Conservation (phyloP, 2,329 filamentous ascomycete genomes). For the Chrysoporthe cubensis region DNA sequence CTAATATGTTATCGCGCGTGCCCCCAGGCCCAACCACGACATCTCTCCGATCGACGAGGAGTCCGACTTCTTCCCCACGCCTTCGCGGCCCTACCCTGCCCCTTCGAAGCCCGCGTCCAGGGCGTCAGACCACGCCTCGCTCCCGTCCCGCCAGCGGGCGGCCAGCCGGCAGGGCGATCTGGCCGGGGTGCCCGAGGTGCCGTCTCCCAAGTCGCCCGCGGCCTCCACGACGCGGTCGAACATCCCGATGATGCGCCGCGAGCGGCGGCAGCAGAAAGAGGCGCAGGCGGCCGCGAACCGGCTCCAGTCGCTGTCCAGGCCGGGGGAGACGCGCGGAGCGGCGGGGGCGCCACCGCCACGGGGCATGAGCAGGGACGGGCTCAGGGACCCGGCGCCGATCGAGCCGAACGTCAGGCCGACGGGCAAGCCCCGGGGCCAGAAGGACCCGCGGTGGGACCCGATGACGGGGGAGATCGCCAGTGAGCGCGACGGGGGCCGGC, state of each 20-base stretch:
- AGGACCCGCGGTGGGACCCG: conserved; percentile 63
- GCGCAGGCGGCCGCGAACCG: conserved; percentile 17
- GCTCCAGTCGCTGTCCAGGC: not conserved
- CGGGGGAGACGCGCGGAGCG: not conserved
- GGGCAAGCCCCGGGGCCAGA: conserved; percentile 10
- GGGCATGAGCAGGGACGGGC: conserved; percentile 17
- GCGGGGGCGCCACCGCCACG: not conserved
- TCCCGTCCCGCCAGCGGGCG: conserved; percentile 22
- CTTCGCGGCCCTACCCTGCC: conserved; percentile 34
- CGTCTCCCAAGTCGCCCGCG: conserved; percentile 6
- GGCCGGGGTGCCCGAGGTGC: conserved; percentile 32
- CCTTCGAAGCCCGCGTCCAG: conserved; percentile 15
- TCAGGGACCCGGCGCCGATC: conserved; percentile 9
- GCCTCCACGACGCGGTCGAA: conserved; percentile 39
- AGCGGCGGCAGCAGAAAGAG: conserved; percentile 51
- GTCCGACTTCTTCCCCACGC: conserved; percentile 12
- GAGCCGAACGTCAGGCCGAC: conserved; percentile 14
- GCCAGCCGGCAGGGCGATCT: conserved; percentile 17
- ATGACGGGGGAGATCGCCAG: conserved; percentile 68
- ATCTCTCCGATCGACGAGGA: conserved; percentile 60
- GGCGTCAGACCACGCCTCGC: conserved; percentile 20
- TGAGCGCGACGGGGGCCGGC: conserved; percentile 54
- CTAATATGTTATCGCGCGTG: conserved; percentile 28
- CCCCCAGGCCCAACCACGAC: conserved; percentile 36
- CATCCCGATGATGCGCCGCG: conserved; percentile 57